Evolutionary conservation across 805 yeast genomes (phyloP).

Genomic region (Suhomyces sp.): DNA sequence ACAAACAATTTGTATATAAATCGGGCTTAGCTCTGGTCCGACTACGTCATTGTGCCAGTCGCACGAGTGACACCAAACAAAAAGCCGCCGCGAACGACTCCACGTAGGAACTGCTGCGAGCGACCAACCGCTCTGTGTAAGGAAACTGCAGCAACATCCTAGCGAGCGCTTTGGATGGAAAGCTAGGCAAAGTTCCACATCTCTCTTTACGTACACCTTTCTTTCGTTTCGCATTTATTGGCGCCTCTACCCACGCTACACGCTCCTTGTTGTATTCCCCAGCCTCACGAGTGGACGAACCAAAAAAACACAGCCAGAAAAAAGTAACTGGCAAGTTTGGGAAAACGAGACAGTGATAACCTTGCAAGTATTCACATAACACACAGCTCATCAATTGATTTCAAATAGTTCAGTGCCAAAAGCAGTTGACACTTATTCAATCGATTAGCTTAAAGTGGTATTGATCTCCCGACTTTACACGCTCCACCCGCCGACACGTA

Average conservation of each 20-base stretch:
- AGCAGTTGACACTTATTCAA: neutral
- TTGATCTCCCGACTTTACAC: neutral
- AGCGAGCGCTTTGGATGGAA: neutral
- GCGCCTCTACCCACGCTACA: neutral
- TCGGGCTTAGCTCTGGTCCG: neutral
- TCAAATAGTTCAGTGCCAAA: neutral
- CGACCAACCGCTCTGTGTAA: neutral
- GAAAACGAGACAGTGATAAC: neutral
- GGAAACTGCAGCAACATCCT: neutral
- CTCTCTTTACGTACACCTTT: neutral
- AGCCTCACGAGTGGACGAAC: constrained; percentile 7
- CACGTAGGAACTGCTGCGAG: neutral
- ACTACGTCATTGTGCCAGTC: neutral
- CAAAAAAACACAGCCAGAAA: constrained; percentile 6
- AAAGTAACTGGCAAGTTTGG: constrained; percentile 2
- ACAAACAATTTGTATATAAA: neutral
- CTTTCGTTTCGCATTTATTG: neutral
- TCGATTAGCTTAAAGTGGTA: neutral
- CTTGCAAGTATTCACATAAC: neutral
- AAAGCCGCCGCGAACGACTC: neutral
- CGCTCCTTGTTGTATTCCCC: neutral
- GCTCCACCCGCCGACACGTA: neutral
- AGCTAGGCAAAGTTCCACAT: neutral
- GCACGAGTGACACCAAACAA: neutral
- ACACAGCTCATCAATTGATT: neutral